A percentile compares a stretch with the other conserved stretches of the same genome.
Evolutionary conservation across 164 flowering plant genomes (phyloP).

Genomic region (Nymphaea thermarum): DNA sequence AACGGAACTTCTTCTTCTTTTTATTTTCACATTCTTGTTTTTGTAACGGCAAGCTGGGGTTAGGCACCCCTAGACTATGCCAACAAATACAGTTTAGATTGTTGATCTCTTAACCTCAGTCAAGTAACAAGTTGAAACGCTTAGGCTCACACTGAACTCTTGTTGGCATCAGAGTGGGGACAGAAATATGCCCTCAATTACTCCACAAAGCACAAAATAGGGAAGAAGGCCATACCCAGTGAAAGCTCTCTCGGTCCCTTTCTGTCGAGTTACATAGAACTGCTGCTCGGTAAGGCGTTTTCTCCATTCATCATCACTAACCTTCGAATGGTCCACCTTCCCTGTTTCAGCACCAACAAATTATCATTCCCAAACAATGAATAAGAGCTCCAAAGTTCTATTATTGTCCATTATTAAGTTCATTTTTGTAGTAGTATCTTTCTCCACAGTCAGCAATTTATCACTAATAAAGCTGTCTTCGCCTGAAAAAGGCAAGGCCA

Average conservation of each 20-base stretch:
- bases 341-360: slow-evolving; percentile 24
- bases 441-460: no score
- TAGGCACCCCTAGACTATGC: no score
- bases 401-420: background rate
- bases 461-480: no score
- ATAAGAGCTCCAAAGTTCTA: background rate
- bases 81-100: no score
- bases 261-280: slow-evolving; percentile 56
- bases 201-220: background rate
- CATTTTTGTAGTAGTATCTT: background rate
- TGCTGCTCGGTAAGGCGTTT: slow-evolving; percentile 59
- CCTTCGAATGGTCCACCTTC: slow-evolving; percentile 23
- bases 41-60: no score
- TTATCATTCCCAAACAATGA: background rate
- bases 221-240: slow-evolving; percentile 41
- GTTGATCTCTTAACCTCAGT: no score
- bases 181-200: background rate
- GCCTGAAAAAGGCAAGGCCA: no score
- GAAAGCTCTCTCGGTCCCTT: slow-evolving; percentile 93
- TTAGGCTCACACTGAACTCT: no score
- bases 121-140: no score
- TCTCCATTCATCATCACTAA: slow-evolving; percentile 77
- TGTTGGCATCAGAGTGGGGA: no score
- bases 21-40: no score
- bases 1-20: no score